Conservation (phyloP, 2,329 filamentous ascomycete genomes). For the Penicillium sumatraense region DNA sequence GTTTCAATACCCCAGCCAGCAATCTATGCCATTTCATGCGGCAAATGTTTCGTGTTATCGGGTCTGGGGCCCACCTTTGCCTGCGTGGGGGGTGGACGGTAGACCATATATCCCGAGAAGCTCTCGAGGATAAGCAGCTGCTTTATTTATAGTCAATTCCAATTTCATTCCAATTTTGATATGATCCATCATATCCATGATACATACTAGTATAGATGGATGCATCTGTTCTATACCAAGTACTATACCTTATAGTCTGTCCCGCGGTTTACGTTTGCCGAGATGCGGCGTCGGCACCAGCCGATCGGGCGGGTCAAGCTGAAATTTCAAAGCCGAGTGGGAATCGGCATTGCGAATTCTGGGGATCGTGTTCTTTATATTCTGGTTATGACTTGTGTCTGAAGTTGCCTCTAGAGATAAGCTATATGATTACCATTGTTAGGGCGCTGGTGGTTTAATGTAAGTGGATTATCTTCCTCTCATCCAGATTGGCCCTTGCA, state of each 20-base stretch:
- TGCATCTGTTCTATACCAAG: too few relatives aligned
- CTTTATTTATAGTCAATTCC: too few relatives aligned
- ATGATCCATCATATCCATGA: too few relatives aligned
- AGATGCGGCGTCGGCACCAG: background rate
- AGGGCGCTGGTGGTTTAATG: too few relatives aligned
- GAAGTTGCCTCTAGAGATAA: too few relatives aligned
- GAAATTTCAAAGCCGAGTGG: conserved; percentile 4
- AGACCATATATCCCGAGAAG: background rate
- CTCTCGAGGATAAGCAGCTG: background rate
- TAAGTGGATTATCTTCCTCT: background rate
- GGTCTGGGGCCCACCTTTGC: conserved; percentile 7
- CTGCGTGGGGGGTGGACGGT: background rate
- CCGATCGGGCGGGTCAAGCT: conserved; percentile 2
- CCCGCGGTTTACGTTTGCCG: background rate
- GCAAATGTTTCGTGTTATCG: background rate
- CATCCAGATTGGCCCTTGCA: background rate
- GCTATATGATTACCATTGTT: too few relatives aligned
- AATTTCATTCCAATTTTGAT: background rate
- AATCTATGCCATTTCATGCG: background rate
- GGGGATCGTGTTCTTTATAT: background rate
- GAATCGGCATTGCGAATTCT: background rate
- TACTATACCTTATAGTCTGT: too few relatives aligned
- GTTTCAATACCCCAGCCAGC: background rate
- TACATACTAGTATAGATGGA: too few relatives aligned
- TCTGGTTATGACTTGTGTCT: background rate